Evolutionary conservation across 768 basidiomycete species (phyloP).

Genomic region (Collybia sp.): DNA sequence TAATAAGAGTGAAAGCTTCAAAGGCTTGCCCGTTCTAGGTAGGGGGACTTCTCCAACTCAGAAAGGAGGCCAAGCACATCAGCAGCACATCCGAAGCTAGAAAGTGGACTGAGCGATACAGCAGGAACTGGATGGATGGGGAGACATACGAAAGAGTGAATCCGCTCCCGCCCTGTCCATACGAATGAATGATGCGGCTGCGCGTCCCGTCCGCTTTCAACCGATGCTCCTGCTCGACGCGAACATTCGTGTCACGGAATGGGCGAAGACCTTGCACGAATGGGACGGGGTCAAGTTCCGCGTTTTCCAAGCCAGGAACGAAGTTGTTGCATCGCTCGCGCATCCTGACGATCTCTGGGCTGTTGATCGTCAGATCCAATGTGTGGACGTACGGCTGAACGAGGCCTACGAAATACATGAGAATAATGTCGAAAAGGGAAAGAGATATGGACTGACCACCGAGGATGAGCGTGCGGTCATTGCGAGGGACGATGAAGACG

Average conservation of each 20-base stretch:
- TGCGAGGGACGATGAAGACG: constrained; percentile 30
- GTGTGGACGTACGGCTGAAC: constrained; percentile 18
- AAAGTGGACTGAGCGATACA: too few relatives aligned
- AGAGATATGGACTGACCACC: constrained; percentile 13
- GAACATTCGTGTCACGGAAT: constrained; percentile 18
- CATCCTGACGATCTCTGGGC: constrained; percentile 24
- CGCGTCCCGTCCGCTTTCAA: too few relatives aligned
- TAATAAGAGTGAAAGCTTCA: too few relatives aligned
- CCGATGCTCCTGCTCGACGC: constrained; percentile 22
- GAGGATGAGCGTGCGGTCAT: constrained; percentile 28
- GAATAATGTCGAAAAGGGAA: background rate
- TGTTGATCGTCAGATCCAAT: constrained; percentile 20
- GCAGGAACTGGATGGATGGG: too few relatives aligned
- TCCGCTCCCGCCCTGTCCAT: too few relatives aligned
- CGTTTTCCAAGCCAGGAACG: constrained; percentile 18
- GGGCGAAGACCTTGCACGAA: too few relatives aligned
- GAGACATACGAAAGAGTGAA: too few relatives aligned
- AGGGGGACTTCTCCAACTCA: too few relatives aligned
- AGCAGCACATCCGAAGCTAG: too few relatives aligned
- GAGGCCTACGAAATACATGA: constrained; percentile 8
- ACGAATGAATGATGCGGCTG: too few relatives aligned
- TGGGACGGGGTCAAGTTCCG: constrained; percentile 18
- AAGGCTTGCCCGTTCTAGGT: too few relatives aligned
- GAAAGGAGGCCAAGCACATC: too few relatives aligned
- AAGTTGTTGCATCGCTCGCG: constrained; percentile 22